phyloP scores from a whole-genome alignment of 495 filamentous ascomycete genomes.

The Aspergillus bridgeri region DNA sequence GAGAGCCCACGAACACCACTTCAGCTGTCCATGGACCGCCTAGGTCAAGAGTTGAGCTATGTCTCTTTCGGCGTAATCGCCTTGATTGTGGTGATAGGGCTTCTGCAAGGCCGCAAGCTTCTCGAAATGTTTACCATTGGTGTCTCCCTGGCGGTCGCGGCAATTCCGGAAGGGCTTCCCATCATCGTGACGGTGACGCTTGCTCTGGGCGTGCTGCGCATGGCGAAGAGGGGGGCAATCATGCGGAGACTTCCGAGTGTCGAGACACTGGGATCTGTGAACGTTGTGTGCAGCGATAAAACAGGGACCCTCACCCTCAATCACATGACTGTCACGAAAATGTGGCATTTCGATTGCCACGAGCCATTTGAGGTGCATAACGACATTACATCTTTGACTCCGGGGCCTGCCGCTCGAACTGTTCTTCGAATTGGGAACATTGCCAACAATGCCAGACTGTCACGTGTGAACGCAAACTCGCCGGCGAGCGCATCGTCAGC shows the following conservation, averaged over 20 bases:
- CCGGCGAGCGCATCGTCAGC: slow-evolving; percentile 66
- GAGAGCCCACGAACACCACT: slow-evolving; percentile 92
- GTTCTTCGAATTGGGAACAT: slow-evolving; percentile 91
- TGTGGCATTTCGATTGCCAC: slow-evolving; percentile 83
- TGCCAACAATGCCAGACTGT: slow-evolving; percentile 88
- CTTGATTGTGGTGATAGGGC: slow-evolving; percentile 83
- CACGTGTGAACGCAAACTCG: slow-evolving; percentile 54
- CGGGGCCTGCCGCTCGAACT: slow-evolving; percentile 68
- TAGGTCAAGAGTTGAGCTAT: slow-evolving; percentile 91
- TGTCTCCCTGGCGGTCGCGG: slow-evolving; percentile 92
- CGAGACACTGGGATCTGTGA: slow-evolving; percentile 95
- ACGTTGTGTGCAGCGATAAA: slow-evolving; percentile 98
- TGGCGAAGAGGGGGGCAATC: slow-evolving; percentile 91
- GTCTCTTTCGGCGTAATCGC: slow-evolving; percentile 94
- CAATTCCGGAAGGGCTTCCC: slow-evolving; percentile 93
- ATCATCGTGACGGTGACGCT: slow-evolving; percentile 98
- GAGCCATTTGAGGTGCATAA: slow-evolving; percentile 71
- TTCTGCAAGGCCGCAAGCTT: slow-evolving; percentile 81
- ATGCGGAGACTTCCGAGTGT: slow-evolving; percentile 94
- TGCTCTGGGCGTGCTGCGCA: slow-evolving; percentile 88
- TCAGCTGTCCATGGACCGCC: slow-evolving; percentile 92
- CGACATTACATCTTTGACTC: slow-evolving; percentile 59
- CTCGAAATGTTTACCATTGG: slow-evolving; percentile 98
- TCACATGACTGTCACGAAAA: slow-evolving; percentile 95
- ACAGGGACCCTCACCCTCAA: slow-evolving; percentile 95